Evolutionary conservation across 1,284 basidiomycete species (phyloP), one percentile per base, ranked within the genome.

Genomic region (Sporisorium exsertum): DNA sequence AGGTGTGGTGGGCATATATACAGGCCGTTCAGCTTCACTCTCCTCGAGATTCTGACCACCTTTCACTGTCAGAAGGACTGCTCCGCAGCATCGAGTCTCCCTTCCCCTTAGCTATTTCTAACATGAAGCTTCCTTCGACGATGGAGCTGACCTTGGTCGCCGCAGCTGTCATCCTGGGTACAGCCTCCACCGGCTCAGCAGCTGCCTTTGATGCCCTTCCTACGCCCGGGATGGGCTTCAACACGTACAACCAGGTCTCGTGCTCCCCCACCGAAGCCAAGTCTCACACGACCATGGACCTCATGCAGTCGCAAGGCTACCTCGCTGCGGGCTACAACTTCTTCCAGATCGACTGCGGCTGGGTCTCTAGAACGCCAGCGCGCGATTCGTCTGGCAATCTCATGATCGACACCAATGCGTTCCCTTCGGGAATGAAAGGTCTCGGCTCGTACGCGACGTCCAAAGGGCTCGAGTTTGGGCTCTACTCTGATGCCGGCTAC

Each of bases 401-500:
- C 3, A 58, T 81, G 13, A 78, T 81, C 12, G 86, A 89, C 71
- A 81, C 87, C 2, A 70, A 67, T 10, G 86, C 86, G 50, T 89
- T 89, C 64, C 88, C 88, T 0, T 85, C 85, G 22, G 89, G 89
- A 0, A 86, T 89, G 60, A 87, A 87, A 58, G 78, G 73, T 18
- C 75, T 89, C 9, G 79, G 87, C 9, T 78, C 83, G 58, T 77
- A 88, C 45, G 84, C 89, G 5, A 87, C 88, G 67, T 78, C 71
- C 9, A 62, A 88, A 61, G 88, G 88, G 1, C 79, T 89, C 20
- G 87, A 88, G 78, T 87, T 87, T 59, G 88, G 88, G 0, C 88
- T 89, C 22, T 89, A 89, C 75, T 88, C 87, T 51, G 85, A 85
- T 62, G 88, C 88, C 2, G 89, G 88, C 69, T 85, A 82, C 85